phyloP scores from a whole-genome alignment of 148 eudicot species.

The Arbutus unedo region DNA sequence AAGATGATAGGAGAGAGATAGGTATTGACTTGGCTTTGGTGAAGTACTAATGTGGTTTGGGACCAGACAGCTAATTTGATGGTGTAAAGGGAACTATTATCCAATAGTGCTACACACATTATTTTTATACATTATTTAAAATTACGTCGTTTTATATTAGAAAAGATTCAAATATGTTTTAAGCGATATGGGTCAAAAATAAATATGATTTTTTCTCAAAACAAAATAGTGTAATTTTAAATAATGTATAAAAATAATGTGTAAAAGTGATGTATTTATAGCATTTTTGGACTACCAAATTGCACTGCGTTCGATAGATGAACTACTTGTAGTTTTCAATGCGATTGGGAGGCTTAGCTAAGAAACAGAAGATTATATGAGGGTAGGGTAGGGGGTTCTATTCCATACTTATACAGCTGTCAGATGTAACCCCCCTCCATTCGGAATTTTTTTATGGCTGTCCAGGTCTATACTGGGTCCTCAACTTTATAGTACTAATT shows the following conservation, averaged over 20 bases:
- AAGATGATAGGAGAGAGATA: not conserved
- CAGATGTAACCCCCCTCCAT: not conserved
- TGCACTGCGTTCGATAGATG: no score
- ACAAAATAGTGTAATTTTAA: no score
- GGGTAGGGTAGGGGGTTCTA: not conserved
- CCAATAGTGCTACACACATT: no score
- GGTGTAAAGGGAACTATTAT: not conserved
- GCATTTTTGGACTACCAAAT: no score
- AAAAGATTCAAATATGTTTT: no score
- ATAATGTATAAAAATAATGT: no score
- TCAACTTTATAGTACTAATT: not conserved
- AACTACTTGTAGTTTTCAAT: no score
- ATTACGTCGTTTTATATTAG: no score
- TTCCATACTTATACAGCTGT: not conserved
- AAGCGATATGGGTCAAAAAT: no score
- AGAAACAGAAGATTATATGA: not conserved
- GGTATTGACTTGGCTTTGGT: not conserved
- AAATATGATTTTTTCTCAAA: no score
- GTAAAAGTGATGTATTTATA: no score
- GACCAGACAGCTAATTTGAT: constrained; percentile 1
- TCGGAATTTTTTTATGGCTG: not conserved
- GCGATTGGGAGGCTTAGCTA: not conserved
- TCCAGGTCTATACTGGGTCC: constrained; percentile 1
- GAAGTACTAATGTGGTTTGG: not conserved
- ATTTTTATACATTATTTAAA: no score